Percentiles rank a stretch among this genome's conserved stretches.
Evolutionary conservation across 352 stramenopile species (phyloP).

Genomic region (Pythium biforme): DNA sequence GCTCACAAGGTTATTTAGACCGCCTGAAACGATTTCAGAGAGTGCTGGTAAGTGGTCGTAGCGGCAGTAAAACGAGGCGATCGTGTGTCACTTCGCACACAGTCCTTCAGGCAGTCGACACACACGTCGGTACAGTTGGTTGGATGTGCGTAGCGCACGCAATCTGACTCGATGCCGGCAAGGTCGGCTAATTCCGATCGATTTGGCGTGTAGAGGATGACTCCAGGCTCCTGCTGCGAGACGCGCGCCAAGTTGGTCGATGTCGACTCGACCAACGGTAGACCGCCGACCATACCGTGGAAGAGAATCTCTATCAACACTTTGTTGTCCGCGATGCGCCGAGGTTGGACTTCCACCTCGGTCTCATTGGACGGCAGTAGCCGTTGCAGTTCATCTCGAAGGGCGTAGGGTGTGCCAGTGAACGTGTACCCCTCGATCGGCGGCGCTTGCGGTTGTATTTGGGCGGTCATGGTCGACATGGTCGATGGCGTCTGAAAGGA

Average conservation of each 20-base stretch:
- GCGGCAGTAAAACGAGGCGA: not conserved
- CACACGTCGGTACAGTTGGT: not conserved
- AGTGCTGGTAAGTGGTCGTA: not conserved
- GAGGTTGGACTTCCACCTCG: not conserved
- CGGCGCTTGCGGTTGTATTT: not conserved
- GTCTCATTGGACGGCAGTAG: not conserved
- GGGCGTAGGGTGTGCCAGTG: not conserved
- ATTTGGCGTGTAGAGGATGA: not conserved
- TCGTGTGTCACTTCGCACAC: slow-evolving; percentile 4
- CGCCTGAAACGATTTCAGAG: not conserved
- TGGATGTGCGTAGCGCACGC: not conserved
- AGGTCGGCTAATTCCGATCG: not conserved
- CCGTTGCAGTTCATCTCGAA: not conserved
- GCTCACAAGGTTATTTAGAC: not conserved
- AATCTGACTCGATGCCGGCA: not conserved
- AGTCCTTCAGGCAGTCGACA: not conserved
- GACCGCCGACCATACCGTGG: not conserved
- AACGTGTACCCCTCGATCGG: not conserved
- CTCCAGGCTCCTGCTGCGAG: not conserved
- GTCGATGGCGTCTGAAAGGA: not conserved
- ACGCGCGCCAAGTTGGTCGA: not conserved
- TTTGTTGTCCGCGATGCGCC: not conserved
- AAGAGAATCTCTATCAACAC: not conserved
- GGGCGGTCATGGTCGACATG: not conserved
- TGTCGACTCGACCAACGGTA: not conserved